phyloP scores from a whole-genome alignment of 2,329 filamentous ascomycete genomes.

The Chaetomium globosum region DNA sequence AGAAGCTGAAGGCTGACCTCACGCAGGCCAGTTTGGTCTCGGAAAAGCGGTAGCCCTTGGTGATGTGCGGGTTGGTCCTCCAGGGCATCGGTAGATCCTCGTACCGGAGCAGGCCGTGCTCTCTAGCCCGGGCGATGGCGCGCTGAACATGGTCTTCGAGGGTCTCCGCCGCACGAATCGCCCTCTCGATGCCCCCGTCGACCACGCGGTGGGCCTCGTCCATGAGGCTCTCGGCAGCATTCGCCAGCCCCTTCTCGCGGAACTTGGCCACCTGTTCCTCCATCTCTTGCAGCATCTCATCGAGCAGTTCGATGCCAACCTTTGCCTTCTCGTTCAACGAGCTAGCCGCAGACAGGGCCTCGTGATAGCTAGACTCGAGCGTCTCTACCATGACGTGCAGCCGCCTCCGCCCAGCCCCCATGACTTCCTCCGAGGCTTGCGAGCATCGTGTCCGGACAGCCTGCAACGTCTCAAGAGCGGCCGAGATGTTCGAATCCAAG shows the following conservation, averaged over 20 bases:
- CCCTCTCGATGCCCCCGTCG: slow-evolving; percentile 79
- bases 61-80: slow-evolving; percentile 93
- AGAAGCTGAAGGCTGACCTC: slow-evolving; percentile 77
- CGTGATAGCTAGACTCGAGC: slow-evolving; percentile 82
- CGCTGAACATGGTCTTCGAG: slow-evolving; percentile 82
- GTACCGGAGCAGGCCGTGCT: slow-evolving; percentile 83
- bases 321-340: slow-evolving; percentile 90
- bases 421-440: slow-evolving; percentile 83
- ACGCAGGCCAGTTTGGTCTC: slow-evolving; percentile 90
- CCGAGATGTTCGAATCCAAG: slow-evolving; percentile 79
- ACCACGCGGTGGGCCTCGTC: slow-evolving; percentile 78
- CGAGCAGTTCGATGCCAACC: slow-evolving; percentile 82
- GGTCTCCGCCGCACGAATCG: slow-evolving; percentile 77
- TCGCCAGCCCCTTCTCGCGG: slow-evolving; percentile 73
- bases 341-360: slow-evolving; percentile 79
- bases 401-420: slow-evolving; percentile 81
- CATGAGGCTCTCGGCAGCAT: slow-evolving; percentile 71
- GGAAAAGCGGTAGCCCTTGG: slow-evolving; percentile 87
- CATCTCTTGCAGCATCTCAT: slow-evolving; percentile 81
- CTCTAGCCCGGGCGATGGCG: slow-evolving; percentile 73
- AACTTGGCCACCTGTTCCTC: slow-evolving; percentile 80
- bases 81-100: slow-evolving; percentile 89
- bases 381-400: slow-evolving; percentile 91
- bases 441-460: slow-evolving; percentile 86
- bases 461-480: slow-evolving; percentile 82